Conservation (phyloP, 192 early-diverging fungal species). For the Coemansia sp. region DNA sequence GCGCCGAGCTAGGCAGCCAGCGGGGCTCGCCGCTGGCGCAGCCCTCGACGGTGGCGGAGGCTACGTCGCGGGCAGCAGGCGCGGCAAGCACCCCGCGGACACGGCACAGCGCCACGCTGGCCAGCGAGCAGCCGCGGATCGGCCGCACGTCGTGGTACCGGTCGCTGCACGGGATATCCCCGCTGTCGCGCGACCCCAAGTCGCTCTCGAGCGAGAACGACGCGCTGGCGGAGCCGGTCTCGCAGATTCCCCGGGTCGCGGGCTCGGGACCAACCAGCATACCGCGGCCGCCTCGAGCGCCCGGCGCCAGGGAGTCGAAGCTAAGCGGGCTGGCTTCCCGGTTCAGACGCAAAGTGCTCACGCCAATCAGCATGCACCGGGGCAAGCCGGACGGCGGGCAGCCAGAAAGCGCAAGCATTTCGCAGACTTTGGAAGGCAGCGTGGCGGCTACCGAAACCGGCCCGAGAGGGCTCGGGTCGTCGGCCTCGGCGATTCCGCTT, state of each 20-base stretch:
- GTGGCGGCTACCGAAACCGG: neutral
- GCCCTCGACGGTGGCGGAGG: neutral
- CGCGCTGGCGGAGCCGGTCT: constrained; percentile 7
- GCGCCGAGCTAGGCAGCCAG: constrained; percentile 5
- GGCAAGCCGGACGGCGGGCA: neutral
- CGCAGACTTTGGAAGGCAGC: neutral
- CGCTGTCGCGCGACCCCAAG: constrained; percentile 40
- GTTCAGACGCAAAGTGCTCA: constrained; percentile 20
- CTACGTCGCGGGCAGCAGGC: neutral
- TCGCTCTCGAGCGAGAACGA: constrained; percentile 44
- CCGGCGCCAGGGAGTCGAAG: neutral
- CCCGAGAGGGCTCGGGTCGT: neutral
- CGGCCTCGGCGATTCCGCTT: neutral
- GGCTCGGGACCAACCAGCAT: neutral
- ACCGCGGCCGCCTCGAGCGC: constrained; percentile 1
- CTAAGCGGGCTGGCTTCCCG: constrained; percentile 11
- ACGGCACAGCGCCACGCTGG: neutral
- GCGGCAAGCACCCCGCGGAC: neutral
- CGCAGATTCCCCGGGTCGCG: constrained; percentile 27
- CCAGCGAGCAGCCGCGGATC: constrained; percentile 11
- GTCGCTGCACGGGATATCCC: constrained; percentile 47
- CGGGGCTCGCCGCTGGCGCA: neutral
- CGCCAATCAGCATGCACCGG: constrained; percentile 21
- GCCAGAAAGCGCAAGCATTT: neutral
- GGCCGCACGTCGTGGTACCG: constrained; percentile 45